Base-by-base conservation (phyloP, 257 asterid genomes). In the Rubia yunnanensis region DNA sequence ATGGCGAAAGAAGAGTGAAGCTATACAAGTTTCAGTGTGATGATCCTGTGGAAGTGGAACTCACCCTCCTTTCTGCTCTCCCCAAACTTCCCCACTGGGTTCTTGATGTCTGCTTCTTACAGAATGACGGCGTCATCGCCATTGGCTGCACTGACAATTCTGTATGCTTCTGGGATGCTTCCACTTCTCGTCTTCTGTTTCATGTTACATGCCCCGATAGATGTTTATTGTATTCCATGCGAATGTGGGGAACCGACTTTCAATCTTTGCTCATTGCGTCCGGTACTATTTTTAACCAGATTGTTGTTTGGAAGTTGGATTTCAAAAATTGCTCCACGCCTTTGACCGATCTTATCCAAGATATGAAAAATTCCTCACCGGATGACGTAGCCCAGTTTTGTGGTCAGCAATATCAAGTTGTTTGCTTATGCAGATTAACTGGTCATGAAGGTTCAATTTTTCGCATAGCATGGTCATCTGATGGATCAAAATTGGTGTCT, bases 401-500 rank as follows among this genome's bases (percentile, higher is more conserved):
- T 62, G 72, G 55, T 49, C 79, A 70, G 75, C 72, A 66, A 64
- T 89, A 74, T 70, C 81, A 74, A 78, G 94, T 82, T 73, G 78
- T 75, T 74, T 77, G 77, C 72, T 63, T 89, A 71, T 78, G 87
- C 71, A 79, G 88, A 79, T 84, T 92, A 73, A 83, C 74, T 41
- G 99, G 99, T 35, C 99, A 92, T 74, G 99, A 89, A 83, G 99
- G 99, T 73, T 92, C 99, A 69, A 87, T 92, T 72, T 89, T 89
- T 80, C 88, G 97, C 68, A 84, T 92, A 73, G 83, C 94, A 7
- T 92, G 99, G 99, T 87, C 83, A 48, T 72, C 94, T 50, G 73
- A 78, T 77, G 99, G 96, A 56, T 67, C 65, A 67, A 86, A 87
- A 60, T 89, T 92, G 74, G 85, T 88, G 69, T 89, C 99, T 57